A percentile compares a stretch with the other conserved stretches of the same genome.
phyloP scores from a whole-genome alignment of 2,329 filamentous ascomycete species.

The Colletotrichum liriopes region DNA sequence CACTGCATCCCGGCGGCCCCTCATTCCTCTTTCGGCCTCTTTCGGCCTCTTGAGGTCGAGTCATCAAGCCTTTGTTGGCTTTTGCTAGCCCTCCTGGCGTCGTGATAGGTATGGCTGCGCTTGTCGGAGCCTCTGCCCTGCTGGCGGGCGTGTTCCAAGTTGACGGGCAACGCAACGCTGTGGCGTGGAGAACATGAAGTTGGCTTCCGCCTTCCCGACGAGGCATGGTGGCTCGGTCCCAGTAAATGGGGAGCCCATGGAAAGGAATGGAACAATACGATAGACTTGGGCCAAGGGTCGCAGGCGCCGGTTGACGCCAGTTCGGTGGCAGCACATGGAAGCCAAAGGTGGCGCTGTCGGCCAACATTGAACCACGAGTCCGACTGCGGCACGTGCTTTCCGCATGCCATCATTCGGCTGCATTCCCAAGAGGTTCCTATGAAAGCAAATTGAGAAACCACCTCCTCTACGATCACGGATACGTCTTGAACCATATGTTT shows the following conservation, averaged over 20 bases:
- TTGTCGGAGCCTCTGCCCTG: not conserved
- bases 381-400: not conserved
- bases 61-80: slow-evolving; percentile 3
- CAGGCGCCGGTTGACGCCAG: not conserved
- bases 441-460: not conserved
- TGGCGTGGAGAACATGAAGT: slow-evolving; percentile 22
- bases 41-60: not conserved
- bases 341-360: not conserved
- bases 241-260: slow-evolving; percentile 25
- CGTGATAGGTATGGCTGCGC: too few species aligned
- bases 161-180: slow-evolving; percentile 38
- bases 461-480: not conserved
- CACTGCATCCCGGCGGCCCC: slow-evolving; percentile 19
- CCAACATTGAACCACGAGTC: not conserved
- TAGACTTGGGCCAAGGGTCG: slow-evolving; percentile 12
- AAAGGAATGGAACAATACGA: slow-evolving; percentile 35
- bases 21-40: slow-evolving; percentile 22
- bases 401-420: not conserved
- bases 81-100: not conserved
- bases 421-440: not conserved
- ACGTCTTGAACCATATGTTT: not conserved
- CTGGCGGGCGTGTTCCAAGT: slow-evolving; percentile 25
- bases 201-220: slow-evolving; percentile 24
- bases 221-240: slow-evolving; percentile 24
- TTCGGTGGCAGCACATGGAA: not conserved